A percentile compares a stretch with the other conserved stretches of the same genome.
Conservation (phyloP, 2,329 filamentous ascomycete species). For the Colletotrichum sp. region DNA sequence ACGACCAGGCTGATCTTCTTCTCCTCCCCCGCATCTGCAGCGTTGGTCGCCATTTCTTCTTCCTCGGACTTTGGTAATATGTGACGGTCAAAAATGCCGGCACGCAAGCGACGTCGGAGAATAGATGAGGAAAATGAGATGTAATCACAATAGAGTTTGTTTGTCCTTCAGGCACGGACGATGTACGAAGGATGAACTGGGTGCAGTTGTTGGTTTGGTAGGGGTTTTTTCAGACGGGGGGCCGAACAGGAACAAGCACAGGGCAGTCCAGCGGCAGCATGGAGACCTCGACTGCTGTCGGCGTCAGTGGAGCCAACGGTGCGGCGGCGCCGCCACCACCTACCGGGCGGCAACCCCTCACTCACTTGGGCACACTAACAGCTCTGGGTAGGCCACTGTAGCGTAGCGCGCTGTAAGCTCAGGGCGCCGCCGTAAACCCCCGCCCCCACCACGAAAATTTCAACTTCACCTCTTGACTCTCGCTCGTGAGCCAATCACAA, state of each 20-base stretch:
- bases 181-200: not conserved
- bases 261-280: not conserved
- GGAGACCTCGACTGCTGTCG: not conserved
- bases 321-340: not conserved
- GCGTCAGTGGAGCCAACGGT: constrained; percentile 14
- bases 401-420: constrained; percentile 14
- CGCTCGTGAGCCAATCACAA: constrained; percentile 39
- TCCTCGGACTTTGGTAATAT: not conserved
- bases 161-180: constrained; percentile 3
- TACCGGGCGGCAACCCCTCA: not conserved
- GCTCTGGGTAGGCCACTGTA: not conserved
- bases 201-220: not conserved
- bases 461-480: constrained; percentile 19
- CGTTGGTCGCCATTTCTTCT: constrained; percentile 13
- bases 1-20: constrained; percentile 65
- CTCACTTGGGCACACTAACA: not conserved
- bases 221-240: not conserved
- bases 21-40: constrained; percentile 22
- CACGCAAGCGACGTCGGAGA: constrained; percentile 8
- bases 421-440: not conserved
- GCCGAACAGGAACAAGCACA: not conserved
- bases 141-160: constrained; percentile 14
- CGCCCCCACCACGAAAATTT: constrained; percentile 20
- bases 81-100: not conserved
- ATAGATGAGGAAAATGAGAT: constrained; percentile 17